Conservation (phyloP, 805 yeast genomes). For the Yarrowia deformans region DNA sequence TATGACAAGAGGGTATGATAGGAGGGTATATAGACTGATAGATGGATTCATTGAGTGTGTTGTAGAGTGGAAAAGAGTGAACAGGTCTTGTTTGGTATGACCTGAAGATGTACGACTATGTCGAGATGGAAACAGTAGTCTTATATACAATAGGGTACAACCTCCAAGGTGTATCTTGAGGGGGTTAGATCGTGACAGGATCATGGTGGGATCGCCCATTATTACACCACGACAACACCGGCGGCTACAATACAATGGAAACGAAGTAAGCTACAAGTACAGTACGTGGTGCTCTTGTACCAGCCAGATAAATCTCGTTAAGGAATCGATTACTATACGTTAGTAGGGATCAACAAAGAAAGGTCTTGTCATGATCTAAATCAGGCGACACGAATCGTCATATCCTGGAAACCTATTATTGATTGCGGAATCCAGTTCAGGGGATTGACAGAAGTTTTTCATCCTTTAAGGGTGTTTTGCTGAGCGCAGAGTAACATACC, state of each 20-base stretch:
- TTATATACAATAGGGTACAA: neutral
- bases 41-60: conserved; percentile 24
- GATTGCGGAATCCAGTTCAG: conserved; percentile 44
- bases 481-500: conserved; percentile 30
- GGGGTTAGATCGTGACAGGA: neutral
- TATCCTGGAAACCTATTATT: conserved; percentile 30
- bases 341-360: neutral
- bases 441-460: conserved; percentile 48
- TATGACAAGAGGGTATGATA: neutral
- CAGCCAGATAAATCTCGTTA: neutral
- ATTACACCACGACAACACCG: too few relatives aligned
- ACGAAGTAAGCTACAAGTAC: too few relatives aligned
- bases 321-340: neutral
- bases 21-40: neutral
- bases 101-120: too few relatives aligned
- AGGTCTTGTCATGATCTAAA: neutral
- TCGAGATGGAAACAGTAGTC: too few relatives aligned
- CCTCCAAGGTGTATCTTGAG: conserved; percentile 13
- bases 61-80: neutral
- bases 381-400: conserved; percentile 40
- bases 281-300: too few relatives aligned
- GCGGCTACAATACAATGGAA: too few relatives aligned
- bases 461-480: conserved; percentile 41
- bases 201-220: too few relatives aligned
- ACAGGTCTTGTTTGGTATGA: neutral